Base-by-base conservation (phyloP, 345 rosid species). In the Anastatica hierochuntica region DNA sequence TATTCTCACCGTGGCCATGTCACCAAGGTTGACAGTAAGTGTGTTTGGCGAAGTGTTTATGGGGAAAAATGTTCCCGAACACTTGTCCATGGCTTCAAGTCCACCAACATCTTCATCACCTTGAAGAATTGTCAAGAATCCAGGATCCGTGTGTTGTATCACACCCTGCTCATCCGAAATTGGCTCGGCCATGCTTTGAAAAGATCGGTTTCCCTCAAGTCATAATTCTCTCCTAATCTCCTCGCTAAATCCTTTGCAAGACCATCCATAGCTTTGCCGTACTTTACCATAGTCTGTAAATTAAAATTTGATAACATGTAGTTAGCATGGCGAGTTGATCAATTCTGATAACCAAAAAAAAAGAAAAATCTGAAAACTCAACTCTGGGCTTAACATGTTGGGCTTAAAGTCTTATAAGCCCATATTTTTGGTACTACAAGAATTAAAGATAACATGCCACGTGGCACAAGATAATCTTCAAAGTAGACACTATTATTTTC, bases 11-110 rank as follows among this genome's bases (percentile, higher is more conserved):
- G 61, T 31, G 21, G 94, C 90, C 15, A 73, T 43, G 59, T 85
- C 95, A 38, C 97, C 90, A 11, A 89, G 95, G 60, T 83, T 85
- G 73, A 81, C 67, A 1, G 76, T 62, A 51, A 89, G 80, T 6
- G 90, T 72, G 58, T 90, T 84, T 0, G 85, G 90, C 41, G 51
- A 46, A 0, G 94, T 88, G 31, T 74, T 71, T 9, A 77, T 75
- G 5, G 79, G 64, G 11, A 77, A 36, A 36, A 72, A 83, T 0
- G 49, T 53, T 47, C 55, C 40, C 24, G 88, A 82, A 10, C 69
- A 64, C 10, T 19, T 56, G 57, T 81, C 77, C 77, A 85, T 77
- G 35, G 74, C 86, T 56, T 85, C 88, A 10, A 81, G 81, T 0
- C 94, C 85, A 8, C 23, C 19, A 45, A 77, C 76, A 41, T 73